Conservation (phyloP, 1,139 yeast species). For the Yamadazyma taylorii region DNA sequence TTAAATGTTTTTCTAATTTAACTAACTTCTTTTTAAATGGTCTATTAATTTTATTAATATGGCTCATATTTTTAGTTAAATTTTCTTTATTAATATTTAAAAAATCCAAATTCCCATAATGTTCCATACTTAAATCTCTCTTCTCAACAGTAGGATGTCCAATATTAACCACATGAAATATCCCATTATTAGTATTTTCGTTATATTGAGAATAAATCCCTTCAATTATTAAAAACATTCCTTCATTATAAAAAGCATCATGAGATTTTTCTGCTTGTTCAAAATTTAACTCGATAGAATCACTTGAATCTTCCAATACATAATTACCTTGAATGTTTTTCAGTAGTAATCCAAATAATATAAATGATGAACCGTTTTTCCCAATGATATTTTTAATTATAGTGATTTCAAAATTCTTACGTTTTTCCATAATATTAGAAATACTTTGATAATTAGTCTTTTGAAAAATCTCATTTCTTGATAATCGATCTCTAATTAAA, state of each 20-base stretch:
- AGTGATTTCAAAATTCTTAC: conserved; percentile 56
- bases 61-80: conserved; percentile 15
- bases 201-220: conserved; percentile 79
- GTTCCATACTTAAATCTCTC: conserved; percentile 62
- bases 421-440: conserved; percentile 25
- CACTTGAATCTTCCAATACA: conserved; percentile 81
- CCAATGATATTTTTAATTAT: conserved; percentile 83
- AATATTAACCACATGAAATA: conserved; percentile 71
- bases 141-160: conserved; percentile 90
- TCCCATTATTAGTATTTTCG: conserved; percentile 40
- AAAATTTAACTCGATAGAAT: conserved; percentile 69
- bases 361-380: conserved; percentile 72
- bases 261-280: conserved; percentile 63
- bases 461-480: conserved; percentile 75
- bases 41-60: conserved; percentile 54
- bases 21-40: conserved; percentile 55
- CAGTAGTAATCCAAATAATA: conserved; percentile 74
- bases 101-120: conserved; percentile 78
- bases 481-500: conserved; percentile 64
- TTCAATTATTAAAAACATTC: conserved; percentile 78
- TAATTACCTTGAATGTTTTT: conserved; percentile 65
- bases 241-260: conserved; percentile 73
- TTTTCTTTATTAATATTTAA: conserved; percentile 54
- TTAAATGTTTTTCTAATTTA: conserved; percentile 54
- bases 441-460: conserved; percentile 45